Conservation (phyloP, 129 eudicot genomes). For the Lactuca sativa region DNA sequence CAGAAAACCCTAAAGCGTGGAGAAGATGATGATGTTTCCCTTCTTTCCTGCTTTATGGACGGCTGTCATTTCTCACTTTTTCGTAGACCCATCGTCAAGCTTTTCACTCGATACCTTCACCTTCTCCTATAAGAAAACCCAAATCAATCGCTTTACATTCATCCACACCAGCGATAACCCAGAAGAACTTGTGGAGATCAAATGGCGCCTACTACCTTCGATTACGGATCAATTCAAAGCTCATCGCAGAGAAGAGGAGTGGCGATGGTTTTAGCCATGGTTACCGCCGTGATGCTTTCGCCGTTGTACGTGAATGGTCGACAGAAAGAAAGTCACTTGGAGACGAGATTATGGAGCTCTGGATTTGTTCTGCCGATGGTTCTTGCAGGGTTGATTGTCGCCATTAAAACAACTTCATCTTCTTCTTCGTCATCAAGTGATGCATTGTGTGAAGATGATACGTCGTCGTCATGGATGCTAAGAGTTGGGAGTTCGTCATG, state of each 20-base stretch:
- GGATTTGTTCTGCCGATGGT: constrained; percentile 73
- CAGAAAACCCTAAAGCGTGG: constrained; percentile 13
- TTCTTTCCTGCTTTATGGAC: constrained; percentile 57
- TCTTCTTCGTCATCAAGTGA: constrained; percentile 18
- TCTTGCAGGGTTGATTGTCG: constrained; percentile 70
- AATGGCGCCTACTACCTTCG: constrained; percentile 34
- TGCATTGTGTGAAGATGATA: neutral
- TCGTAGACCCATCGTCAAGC: constrained; percentile 35
- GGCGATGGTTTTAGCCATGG: constrained; percentile 68
- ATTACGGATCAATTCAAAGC: constrained; percentile 21
- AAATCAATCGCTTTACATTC: neutral
- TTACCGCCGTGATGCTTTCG: constrained; percentile 63
- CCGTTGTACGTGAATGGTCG: constrained; percentile 54
- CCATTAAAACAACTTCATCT: constrained; percentile 64
- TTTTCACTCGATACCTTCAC: constrained; percentile 30
- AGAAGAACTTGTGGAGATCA: neutral
- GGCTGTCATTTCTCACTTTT: constrained; percentile 40
- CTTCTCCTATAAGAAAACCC: constrained; percentile 16
- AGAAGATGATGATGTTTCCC: constrained; percentile 17
- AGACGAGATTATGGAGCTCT: constrained; percentile 60
- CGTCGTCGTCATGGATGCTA: constrained; percentile 34
- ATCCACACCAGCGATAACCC: neutral
- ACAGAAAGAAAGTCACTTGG: constrained; percentile 40
- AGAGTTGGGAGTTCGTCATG: constrained; percentile 69
- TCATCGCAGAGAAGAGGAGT: constrained; percentile 60